These are phyloP conservation scores for Irpex rosettiformis DNA, from an alignment of 1,284 basidiomycete genomes.

Conservation along the genomic window DNA sequence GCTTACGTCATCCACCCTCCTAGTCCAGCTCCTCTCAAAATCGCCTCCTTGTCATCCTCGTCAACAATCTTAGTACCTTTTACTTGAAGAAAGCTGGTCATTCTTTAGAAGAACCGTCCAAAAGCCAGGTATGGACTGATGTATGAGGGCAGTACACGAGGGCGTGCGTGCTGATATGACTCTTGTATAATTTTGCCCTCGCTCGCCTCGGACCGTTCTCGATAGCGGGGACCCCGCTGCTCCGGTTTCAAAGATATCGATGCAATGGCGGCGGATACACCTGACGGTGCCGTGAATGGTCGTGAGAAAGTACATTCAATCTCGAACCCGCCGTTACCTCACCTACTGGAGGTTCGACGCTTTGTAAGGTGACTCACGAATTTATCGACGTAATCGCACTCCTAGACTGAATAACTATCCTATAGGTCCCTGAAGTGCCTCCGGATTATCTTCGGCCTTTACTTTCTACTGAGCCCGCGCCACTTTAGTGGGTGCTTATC, in stretches of 20 bases:
- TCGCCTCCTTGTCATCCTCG: constrained; percentile 48
- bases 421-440: neutral
- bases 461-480: no score
- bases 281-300: neutral
- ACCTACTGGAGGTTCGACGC: no score
- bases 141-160: neutral
- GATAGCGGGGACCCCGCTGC: neutral
- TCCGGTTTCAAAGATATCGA: constrained; percentile 1
- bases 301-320: neutral
- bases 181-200: neutral
- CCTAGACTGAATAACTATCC: neutral
- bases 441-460: neutral
- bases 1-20: constrained; percentile 72
- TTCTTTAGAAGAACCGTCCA: constrained; percentile 11
- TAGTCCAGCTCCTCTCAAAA: constrained; percentile 64
- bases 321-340: neutral
- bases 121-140: neutral
- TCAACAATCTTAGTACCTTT: constrained; percentile 56
- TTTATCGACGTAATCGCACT: no score
- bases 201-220: neutral
- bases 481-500: no score
- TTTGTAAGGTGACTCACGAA: no score
- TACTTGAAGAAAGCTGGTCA: constrained; percentile 46
- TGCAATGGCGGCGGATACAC: neutral
- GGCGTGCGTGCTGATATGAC: neutral